Percentiles rank a stretch among this genome's conserved stretches.
Conservation (phyloP, 495 filamentous ascomycete genomes). For the Immersiella caudata region DNA sequence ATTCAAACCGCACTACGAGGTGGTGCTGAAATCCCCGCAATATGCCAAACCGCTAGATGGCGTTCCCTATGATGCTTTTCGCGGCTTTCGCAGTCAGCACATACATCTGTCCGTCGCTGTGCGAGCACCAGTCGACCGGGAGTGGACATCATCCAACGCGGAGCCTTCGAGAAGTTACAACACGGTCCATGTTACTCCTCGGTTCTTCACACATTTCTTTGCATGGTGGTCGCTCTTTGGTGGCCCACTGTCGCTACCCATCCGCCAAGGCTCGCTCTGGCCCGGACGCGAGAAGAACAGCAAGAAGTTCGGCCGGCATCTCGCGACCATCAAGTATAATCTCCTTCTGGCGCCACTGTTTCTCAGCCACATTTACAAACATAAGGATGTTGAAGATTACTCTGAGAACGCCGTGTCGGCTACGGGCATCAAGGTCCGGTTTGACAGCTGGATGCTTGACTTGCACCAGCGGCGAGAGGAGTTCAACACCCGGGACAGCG, state of each 20-base stretch:
- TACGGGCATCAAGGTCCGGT: conserved; percentile 88
- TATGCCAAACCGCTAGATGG: conserved; percentile 61
- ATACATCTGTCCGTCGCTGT: conserved; percentile 93
- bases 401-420: conserved; percentile 79
- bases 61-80: conserved; percentile 83
- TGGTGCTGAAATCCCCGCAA: conserved; percentile 78
- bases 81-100: conserved; percentile 90
- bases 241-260: conserved; percentile 90
- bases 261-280: conserved; percentile 89
- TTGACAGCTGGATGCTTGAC: conserved; percentile 96
- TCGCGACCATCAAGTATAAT: conserved; percentile 97
- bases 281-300: conserved; percentile 91
- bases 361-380: conserved; percentile 96
- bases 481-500: conserved; percentile 75
- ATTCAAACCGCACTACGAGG: conserved; percentile 91
- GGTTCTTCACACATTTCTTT: conserved; percentile 98
- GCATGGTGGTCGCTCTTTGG: conserved; percentile 97
- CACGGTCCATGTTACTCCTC: conserved; percentile 85
- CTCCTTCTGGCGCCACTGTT: conserved; percentile 89
- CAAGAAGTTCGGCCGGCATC: conserved; percentile 96
- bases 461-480: conserved; percentile 93
- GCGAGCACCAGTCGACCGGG: conserved; percentile 74
- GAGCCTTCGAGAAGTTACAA: conserved; percentile 88
- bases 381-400: conserved; percentile 91
- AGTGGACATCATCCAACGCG: conserved; percentile 74